Percentiles rank a stretch among this genome's conserved stretches.
Evolutionary conservation across 2,329 filamentous ascomycete genomes (phyloP).

Genomic region (Chaetomiaceae sp.): DNA sequence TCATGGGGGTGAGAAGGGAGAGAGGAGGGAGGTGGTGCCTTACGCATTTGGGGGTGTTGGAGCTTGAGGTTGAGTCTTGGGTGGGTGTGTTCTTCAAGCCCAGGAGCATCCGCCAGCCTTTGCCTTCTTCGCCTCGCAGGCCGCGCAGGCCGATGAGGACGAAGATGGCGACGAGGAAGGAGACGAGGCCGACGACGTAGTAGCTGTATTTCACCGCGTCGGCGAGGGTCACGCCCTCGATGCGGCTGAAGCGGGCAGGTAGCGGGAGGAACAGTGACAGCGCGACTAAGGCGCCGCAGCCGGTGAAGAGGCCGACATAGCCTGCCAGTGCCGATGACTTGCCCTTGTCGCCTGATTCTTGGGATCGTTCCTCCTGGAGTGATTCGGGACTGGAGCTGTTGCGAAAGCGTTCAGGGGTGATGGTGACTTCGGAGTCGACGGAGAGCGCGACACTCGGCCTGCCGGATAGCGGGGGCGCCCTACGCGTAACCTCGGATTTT

Average conservation of each 20-base stretch:
- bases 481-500: slow-evolving; percentile 28
- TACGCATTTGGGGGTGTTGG: slow-evolving; percentile 17
- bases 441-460: slow-evolving; percentile 61
- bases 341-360: slow-evolving; percentile 30
- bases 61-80: slow-evolving; percentile 12
- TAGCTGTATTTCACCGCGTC: slow-evolving; percentile 79
- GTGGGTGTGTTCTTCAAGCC: slow-evolving; percentile 34
- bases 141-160: slow-evolving; percentile 74
- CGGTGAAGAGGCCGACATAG: slow-evolving; percentile 87
- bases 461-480: slow-evolving; percentile 36
- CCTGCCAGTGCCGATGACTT: slow-evolving; percentile 68
- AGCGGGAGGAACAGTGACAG: slow-evolving; percentile 79
- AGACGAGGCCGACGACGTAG: slow-evolving; percentile 74
- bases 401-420: slow-evolving; percentile 60
- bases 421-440: slow-evolving; percentile 69
- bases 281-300: slow-evolving; percentile 83
- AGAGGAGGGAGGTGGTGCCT: neutral
- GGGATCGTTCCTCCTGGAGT: slow-evolving; percentile 1
- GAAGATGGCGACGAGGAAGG: slow-evolving; percentile 66
- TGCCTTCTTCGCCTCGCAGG: slow-evolving; percentile 69
- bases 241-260: slow-evolving; percentile 70
- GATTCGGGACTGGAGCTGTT: slow-evolving; percentile 14
- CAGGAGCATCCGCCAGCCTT: slow-evolving; percentile 62
- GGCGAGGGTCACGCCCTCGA: slow-evolving; percentile 65
- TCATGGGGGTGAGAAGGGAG: neutral